Percentiles rank a stretch among this genome's conserved stretches.
Evolutionary conservation across 352 stramenopile genomes (phyloP).

Genomic region (Globisporangium takayamanum): DNA sequence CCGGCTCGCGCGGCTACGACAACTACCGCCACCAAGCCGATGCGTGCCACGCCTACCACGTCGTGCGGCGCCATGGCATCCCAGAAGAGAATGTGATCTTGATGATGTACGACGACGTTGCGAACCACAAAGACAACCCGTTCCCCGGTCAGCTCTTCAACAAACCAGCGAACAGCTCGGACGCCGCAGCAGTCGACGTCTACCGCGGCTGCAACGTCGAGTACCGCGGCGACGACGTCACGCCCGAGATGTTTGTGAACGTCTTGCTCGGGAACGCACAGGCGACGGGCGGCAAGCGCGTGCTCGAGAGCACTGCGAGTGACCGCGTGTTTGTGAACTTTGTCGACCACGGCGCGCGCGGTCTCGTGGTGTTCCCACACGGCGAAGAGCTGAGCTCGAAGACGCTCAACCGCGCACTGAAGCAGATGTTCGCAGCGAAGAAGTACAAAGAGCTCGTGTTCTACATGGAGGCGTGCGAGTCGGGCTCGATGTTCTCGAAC

Average conservation of each 20-base stretch:
- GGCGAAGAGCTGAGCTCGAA: constrained; percentile 66
- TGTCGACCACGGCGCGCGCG: constrained; percentile 85
- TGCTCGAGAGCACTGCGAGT: constrained; percentile 74
- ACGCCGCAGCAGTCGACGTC: constrained; percentile 62
- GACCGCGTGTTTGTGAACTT: constrained; percentile 93
- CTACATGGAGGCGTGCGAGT: constrained; percentile 91
- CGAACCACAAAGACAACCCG: constrained; percentile 69
- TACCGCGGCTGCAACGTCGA: constrained; percentile 82
- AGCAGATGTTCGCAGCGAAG: constrained; percentile 75
- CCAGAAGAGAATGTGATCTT: constrained; percentile 85
- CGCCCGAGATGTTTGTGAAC: constrained; percentile 81
- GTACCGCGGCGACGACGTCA: constrained; percentile 74
- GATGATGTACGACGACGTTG: constrained; percentile 93
- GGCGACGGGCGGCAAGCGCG: constrained; percentile 52
- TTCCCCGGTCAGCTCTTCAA: constrained; percentile 89
- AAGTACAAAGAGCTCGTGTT: constrained; percentile 90
- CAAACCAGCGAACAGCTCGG: constrained; percentile 45
- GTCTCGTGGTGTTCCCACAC: constrained; percentile 78
- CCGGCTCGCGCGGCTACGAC: constrained; percentile 80
- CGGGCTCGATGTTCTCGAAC: constrained; percentile 86
- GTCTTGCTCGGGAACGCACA: constrained; percentile 78
- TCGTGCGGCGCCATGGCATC: constrained; percentile 84
- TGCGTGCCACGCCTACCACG: constrained; percentile 88
- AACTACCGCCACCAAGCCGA: constrained; percentile 92
- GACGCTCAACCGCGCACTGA: constrained; percentile 59